Conservation (phyloP, 2,329 filamentous ascomycete species). For the Hypoxylon sp. region DNA sequence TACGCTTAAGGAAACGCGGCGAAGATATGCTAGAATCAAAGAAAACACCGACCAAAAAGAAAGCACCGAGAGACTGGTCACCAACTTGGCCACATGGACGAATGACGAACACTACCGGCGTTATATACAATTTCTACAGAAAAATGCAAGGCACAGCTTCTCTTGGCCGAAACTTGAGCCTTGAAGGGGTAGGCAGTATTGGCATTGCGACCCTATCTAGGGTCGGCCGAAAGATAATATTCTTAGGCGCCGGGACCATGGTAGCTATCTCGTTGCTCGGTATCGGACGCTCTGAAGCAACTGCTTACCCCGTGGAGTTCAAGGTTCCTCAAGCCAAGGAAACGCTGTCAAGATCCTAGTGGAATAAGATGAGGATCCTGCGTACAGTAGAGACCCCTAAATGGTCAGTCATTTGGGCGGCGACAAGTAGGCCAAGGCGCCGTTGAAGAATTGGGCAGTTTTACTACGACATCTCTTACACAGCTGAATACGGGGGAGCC, state of each 20-base stretch:
- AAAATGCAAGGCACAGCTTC: constrained; percentile 20
- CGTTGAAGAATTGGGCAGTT: constrained; percentile 15
- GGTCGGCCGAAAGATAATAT: constrained; percentile 12
- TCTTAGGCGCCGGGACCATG: constrained; percentile 16
- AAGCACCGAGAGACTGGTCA: constrained; percentile 30
- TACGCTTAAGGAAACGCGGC: constrained; percentile 24
- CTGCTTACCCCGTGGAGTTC: constrained; percentile 24
- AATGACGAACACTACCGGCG: constrained; percentile 27
- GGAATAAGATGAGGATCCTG: constrained; percentile 25
- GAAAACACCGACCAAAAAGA: constrained; percentile 23
- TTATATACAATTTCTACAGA: constrained; percentile 32
- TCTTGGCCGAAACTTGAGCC: constrained; percentile 40
- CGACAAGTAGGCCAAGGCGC: constrained; percentile 29
- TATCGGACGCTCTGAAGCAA: constrained; percentile 14
- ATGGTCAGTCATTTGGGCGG: constrained; percentile 3
- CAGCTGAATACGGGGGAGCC: constrained; percentile 18
- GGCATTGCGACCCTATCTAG: constrained; percentile 31
- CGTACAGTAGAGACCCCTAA: constrained; percentile 12
- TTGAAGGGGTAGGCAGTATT: constrained; percentile 34
- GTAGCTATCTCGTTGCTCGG: constrained; percentile 12
- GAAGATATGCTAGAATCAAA: constrained; percentile 31
- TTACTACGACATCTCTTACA: constrained; percentile 31
- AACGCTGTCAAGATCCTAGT: constrained; percentile 28
- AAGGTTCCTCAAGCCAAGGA: constrained; percentile 26
- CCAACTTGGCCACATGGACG: constrained; percentile 16